Base-by-base conservation (phyloP, 2,329 filamentous ascomycete species). In the Ophiobolus disseminans region DNA sequence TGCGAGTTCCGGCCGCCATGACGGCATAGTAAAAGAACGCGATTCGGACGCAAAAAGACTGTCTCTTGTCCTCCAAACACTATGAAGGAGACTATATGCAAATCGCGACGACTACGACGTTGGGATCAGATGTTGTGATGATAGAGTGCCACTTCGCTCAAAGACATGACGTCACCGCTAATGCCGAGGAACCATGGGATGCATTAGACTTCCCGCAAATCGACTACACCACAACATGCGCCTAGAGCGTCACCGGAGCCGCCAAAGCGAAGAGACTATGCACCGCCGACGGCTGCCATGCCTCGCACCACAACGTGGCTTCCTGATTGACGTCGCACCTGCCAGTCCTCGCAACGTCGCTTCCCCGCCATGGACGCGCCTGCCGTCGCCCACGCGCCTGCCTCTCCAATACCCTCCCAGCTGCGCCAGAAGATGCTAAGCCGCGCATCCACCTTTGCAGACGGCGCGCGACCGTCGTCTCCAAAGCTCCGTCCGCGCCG, bases 401-500 rank as follows among this genome's bases (percentile, higher is more conserved):
- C 56, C 36, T 45, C 63, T 11, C 65, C 63, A 48, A 60, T 70
- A 28, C 59, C 65, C 43, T 62, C 63, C 31, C 58, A 62, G 17
- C 56, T 72, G 13, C 67, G 69, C 40, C 67, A 72, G 52, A 66
- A 57, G 32, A 70, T 70, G 66, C 35, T 71, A 60, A 72, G 63
- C 23, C 69, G 70, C 43, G 68, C 70, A 19, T 60, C 69, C 13
- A 70, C 68, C 19, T 66, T 72, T 34, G 53, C 62, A 28, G 70
- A 73, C 55, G 66, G 68, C 35, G 59, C 52, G 21, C 62, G 53
- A 37, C 49, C 58, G 13, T 50, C 59, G 22, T 41, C 55, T 37
- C 53, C 55, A 22, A 50, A 60, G 26, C 50, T 53, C 17, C 40
- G 54, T 40, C 82, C 84, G 21, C 83, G 90, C 45, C 83, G 89